Evolutionary conservation across 768 basidiomycete genomes (phyloP).

Genomic region (Hypsizygus marmoreus): DNA sequence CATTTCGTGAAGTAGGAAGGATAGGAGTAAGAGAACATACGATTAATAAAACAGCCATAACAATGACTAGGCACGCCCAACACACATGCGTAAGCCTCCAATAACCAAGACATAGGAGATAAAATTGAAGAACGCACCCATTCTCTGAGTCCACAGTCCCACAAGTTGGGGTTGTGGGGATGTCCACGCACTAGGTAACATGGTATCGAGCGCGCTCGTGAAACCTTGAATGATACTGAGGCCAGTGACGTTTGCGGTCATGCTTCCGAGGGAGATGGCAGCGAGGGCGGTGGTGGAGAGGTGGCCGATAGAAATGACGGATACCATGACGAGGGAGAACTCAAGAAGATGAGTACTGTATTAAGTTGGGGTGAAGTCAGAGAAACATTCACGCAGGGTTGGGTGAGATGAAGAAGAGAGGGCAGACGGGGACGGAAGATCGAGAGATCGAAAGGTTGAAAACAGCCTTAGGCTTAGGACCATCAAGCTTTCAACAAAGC

Average conservation of each 20-base stretch:
- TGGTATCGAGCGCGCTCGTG: slow-evolving; percentile 84
- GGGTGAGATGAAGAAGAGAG: no score
- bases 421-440: no score
- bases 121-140: slow-evolving; percentile 53
- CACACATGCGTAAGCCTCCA: slow-evolving; percentile 3
- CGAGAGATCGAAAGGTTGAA: no score
- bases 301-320: slow-evolving; percentile 89
- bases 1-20: slow-evolving; percentile 5
- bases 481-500: no score
- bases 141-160: slow-evolving; percentile 89
- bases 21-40: slow-evolving; percentile 42
- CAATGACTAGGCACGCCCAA: slow-evolving; percentile 51
- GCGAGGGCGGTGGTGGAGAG: slow-evolving; percentile 89
- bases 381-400: no score
- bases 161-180: slow-evolving; percentile 81
- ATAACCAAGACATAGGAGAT: neutral
- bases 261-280: slow-evolving; percentile 72
- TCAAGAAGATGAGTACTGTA: slow-evolving; percentile 77
- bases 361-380: no score
- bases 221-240: slow-evolving; percentile 85
- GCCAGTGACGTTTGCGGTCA: slow-evolving; percentile 74
- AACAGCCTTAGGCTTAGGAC: no score
- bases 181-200: slow-evolving; percentile 95
- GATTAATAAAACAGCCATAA: slow-evolving; percentile 57
- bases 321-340: slow-evolving; percentile 81